A percentile compares a stretch with the other conserved stretches of the same genome.
Evolutionary conservation across 768 basidiomycete genomes (phyloP).

Genomic region (Suillus bovinus): DNA sequence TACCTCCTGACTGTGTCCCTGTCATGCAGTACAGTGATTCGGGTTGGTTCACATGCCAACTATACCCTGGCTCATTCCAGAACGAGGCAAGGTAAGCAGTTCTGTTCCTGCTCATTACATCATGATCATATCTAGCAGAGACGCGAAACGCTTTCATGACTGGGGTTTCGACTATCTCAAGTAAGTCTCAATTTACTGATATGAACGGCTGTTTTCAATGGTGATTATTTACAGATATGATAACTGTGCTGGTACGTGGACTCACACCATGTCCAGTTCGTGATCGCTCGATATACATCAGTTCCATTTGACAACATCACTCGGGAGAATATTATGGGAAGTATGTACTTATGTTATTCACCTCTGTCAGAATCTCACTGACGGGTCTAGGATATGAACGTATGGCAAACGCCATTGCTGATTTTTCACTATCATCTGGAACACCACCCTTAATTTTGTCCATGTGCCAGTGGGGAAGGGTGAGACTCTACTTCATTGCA

Average conservation of each 20-base stretch:
- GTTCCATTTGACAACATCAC: conserved; percentile 59
- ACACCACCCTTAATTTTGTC: conserved; percentile 60
- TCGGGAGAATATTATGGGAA: conserved; percentile 55
- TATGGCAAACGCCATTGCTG: conserved; percentile 59
- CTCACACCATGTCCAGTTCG: neutral
- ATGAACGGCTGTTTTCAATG: neutral
- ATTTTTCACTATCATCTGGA: conserved; percentile 46
- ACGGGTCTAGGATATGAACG: conserved; percentile 49
- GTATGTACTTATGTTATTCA: conserved; percentile 34
- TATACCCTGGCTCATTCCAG: conserved; percentile 65
- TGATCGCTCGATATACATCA: conserved; percentile 19
- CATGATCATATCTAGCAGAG: conserved; percentile 36
- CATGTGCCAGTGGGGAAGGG: conserved; percentile 69
- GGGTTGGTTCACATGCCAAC: conserved; percentile 66
- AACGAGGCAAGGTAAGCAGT: conserved; percentile 54
- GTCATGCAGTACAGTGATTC: conserved; percentile 58
- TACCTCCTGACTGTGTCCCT: neutral
- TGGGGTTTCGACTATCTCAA: conserved; percentile 72
- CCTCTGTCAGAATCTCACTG: neutral
- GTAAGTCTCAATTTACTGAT: conserved; percentile 33
- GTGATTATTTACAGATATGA: conserved; percentile 45
- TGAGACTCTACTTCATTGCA: conserved; percentile 29
- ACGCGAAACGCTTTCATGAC: conserved; percentile 56
- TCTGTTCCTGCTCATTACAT: neutral
- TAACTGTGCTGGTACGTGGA: conserved; percentile 50